Conservation (phyloP, 495 filamentous ascomycete genomes). For the Hyaloscypha variabilis region DNA sequence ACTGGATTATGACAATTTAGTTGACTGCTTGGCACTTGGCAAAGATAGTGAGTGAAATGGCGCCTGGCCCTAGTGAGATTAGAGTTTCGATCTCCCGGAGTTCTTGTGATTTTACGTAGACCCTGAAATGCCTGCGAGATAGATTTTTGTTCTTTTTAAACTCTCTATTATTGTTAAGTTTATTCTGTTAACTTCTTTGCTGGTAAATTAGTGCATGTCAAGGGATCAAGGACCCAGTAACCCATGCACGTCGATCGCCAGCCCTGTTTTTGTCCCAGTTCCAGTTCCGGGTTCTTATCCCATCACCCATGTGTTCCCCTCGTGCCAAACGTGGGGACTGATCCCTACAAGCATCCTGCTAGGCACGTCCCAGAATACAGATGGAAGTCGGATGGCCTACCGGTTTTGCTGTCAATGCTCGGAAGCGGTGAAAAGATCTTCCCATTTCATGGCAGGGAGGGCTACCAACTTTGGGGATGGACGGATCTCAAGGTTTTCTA, state of each 20-base stretch:
- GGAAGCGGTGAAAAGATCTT: not conserved
- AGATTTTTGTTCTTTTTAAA: not conserved
- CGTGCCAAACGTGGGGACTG: not conserved
- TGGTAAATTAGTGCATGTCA: too few species aligned
- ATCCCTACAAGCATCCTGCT: not conserved
- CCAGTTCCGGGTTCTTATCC: not conserved
- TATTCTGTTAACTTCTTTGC: too few species aligned
- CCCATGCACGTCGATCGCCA: not conserved
- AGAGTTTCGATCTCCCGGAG: not conserved
- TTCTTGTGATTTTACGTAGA: not conserved
- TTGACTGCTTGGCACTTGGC: not conserved
- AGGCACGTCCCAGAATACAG: not conserved
- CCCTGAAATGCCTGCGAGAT: not conserved
- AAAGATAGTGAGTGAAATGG: not conserved
- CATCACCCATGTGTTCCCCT: not conserved
- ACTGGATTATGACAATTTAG: not conserved
- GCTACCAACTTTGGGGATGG: not conserved
- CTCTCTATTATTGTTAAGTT: too few species aligned
- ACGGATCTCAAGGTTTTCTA: not conserved
- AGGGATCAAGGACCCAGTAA: not conserved
- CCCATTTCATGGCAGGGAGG: not conserved
- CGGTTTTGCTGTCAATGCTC: not conserved
- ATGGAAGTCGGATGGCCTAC: not conserved
- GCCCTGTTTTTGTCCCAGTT: not conserved
- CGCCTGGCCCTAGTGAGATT: not conserved